Conservation (phyloP, 352 stramenopile species). For the Pseudoperonospora humuli region DNA sequence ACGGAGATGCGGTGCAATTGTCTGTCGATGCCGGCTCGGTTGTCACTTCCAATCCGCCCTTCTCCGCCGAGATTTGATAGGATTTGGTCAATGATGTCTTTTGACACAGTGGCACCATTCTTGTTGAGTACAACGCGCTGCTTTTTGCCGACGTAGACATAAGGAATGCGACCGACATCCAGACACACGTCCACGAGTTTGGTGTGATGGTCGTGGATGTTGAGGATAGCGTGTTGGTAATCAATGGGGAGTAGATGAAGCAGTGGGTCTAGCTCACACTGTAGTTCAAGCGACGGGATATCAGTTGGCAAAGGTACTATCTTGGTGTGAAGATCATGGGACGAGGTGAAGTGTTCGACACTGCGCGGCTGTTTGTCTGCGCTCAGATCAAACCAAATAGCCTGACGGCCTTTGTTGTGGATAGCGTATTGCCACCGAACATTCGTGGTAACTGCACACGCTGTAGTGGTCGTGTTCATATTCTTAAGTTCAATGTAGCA, state of each 20-base stretch:
- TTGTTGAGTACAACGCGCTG: slow-evolving; percentile 24
- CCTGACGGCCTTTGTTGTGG: background rate
- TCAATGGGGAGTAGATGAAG: slow-evolving; percentile 26
- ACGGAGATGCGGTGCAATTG: slow-evolving; percentile 77
- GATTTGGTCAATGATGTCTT: slow-evolving; percentile 49
- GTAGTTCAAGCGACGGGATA: slow-evolving; percentile 7
- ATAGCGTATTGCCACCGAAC: slow-evolving; percentile 21
- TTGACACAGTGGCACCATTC: slow-evolving; percentile 19
- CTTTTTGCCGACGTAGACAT: slow-evolving; percentile 23
- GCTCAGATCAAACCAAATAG: slow-evolving; percentile 31
- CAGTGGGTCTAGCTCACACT: slow-evolving; percentile 32
- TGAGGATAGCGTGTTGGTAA: slow-evolving; percentile 17
- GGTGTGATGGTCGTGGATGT: slow-evolving; percentile 13
- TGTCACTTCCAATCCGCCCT: slow-evolving; percentile 61
- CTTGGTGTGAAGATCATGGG: background rate
- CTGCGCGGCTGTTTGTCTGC: slow-evolving; percentile 21
- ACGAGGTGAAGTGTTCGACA: slow-evolving; percentile 20
- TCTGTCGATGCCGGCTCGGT: slow-evolving; percentile 59
- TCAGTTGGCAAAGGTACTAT: no score
- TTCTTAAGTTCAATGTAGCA: slow-evolving; percentile 1
- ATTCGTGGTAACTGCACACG: slow-evolving; percentile 15
- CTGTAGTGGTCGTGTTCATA: background rate
- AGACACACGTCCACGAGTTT: slow-evolving; percentile 40
- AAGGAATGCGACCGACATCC: slow-evolving; percentile 25
- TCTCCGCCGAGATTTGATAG: slow-evolving; percentile 31